These are phyloP conservation scores for Pichia sp. DNA, from an alignment of 1,139 yeast species.

Conservation along the genomic window DNA sequence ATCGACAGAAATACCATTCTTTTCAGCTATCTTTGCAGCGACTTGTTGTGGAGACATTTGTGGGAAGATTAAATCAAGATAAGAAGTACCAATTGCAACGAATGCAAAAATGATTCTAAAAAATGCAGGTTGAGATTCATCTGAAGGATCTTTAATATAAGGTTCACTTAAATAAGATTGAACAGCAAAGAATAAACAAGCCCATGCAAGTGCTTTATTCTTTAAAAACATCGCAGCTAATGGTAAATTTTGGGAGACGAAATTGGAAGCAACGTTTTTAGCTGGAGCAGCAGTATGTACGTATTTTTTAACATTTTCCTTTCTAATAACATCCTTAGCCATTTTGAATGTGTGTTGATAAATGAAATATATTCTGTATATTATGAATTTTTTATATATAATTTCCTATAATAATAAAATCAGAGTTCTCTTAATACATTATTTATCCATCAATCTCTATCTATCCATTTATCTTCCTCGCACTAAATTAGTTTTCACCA, in stretches of 20 bases:
- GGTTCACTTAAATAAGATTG: constrained; percentile 41
- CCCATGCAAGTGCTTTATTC: constrained; percentile 49
- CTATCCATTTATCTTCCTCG: no score
- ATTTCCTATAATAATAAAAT: no score
- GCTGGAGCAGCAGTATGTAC: constrained; percentile 29
- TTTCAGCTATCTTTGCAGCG: constrained; percentile 3
- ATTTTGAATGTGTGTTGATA: constrained; percentile 4
- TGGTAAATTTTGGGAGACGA: constrained; percentile 51
- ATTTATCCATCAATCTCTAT: no score
- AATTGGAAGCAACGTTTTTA: constrained; percentile 37
- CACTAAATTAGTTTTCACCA: no score
- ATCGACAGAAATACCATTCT: background rate
- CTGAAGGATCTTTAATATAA: constrained; percentile 23
- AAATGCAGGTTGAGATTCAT: constrained; percentile 23
- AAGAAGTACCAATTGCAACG: constrained; percentile 26
- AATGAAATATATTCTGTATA: no score
- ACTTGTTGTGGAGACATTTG: constrained; percentile 15
- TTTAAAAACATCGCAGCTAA: constrained; percentile 59
- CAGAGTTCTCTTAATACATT: no score
- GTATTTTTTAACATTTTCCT: constrained; percentile 32
- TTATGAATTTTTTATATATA: no score
- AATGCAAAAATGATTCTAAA: constrained; percentile 27
- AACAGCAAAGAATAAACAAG: constrained; percentile 42
- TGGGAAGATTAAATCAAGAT: constrained; percentile 30
- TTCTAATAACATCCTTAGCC: constrained; percentile 28